Evolutionary conservation across 345 rosid species (phyloP).

Genomic region (Rubroshorea leprosula): DNA sequence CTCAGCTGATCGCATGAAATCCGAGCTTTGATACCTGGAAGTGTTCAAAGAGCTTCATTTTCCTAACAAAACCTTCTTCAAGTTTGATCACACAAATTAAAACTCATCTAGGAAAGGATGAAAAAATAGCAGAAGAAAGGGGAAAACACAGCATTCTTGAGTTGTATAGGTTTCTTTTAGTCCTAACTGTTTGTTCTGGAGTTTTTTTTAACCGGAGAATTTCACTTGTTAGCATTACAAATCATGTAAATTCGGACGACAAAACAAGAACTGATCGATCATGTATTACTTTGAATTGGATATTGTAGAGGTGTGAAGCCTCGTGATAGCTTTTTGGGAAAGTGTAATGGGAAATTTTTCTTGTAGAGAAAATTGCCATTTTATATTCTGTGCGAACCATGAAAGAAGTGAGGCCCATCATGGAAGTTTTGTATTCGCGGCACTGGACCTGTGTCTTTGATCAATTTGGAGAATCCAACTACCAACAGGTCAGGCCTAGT

Average conservation of each 20-base stretch:
- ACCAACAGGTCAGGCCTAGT: too few species aligned
- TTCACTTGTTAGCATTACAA: slow-evolving; percentile 27
- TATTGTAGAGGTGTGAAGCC: slow-evolving; percentile 21
- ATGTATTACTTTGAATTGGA: slow-evolving; percentile 15
- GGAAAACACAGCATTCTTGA: slow-evolving; percentile 9
- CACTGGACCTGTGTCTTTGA: too few species aligned
- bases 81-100: slow-evolving; percentile 28
- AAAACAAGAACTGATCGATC: slow-evolving; percentile 20
- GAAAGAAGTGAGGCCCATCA: too few species aligned
- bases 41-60: slow-evolving; percentile 9
- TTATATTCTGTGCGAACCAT: background rate
- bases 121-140: slow-evolving; percentile 5
- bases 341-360: slow-evolving; percentile 7
- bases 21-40: slow-evolving; percentile 45
- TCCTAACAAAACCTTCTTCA: slow-evolving; percentile 26
- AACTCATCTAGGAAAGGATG: slow-evolving; percentile 17
- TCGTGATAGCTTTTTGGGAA: slow-evolving; percentile 6
- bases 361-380: slow-evolving; percentile 12
- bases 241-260: slow-evolving; percentile 25
- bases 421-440: too few species aligned
- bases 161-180: slow-evolving; percentile 50
- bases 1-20: slow-evolving; percentile 54
- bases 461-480: too few species aligned
- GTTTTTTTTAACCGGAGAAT: slow-evolving; percentile 56
- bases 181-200: slow-evolving; percentile 42